Evolutionary conservation across 2,329 filamentous ascomycete genomes (phyloP).

Genomic region (Trematosphaeria pertusa): DNA sequence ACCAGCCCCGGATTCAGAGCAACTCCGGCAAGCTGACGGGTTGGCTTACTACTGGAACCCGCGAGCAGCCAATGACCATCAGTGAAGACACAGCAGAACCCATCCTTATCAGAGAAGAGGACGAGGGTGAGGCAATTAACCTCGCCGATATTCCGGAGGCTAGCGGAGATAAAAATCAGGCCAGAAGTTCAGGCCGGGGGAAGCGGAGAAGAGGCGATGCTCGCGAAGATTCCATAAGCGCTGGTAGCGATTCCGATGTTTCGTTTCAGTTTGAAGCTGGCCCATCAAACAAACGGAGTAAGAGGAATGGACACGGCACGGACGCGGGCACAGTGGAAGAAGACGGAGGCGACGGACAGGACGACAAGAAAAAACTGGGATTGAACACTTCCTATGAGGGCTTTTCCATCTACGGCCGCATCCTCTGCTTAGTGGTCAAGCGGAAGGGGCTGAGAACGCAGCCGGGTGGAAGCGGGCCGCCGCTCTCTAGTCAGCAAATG

Average conservation of each 20-base stretch:
- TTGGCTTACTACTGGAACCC: slow-evolving; percentile 52
- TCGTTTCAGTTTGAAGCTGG: slow-evolving; percentile 36
- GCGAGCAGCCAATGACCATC: slow-evolving; percentile 52
- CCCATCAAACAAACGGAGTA: slow-evolving; percentile 24
- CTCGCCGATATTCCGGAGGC: slow-evolving; percentile 65
- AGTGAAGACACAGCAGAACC: slow-evolving; percentile 53
- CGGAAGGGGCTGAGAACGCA: slow-evolving; percentile 59
- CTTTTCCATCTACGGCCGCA: slow-evolving; percentile 93
- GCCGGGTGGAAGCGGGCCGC: slow-evolving; percentile 22
- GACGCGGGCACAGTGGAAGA: slow-evolving; percentile 16
- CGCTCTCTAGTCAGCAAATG: slow-evolving; percentile 47
- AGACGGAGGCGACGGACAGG: slow-evolving; percentile 54
- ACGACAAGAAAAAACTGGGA: slow-evolving; percentile 90
- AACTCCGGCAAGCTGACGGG: slow-evolving; percentile 56
- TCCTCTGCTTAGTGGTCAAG: slow-evolving; percentile 88
- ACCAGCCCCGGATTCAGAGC: slow-evolving; percentile 53
- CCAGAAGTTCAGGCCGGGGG: slow-evolving; percentile 22
- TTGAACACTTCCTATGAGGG: slow-evolving; percentile 92
- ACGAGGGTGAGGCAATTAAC: slow-evolving; percentile 60
- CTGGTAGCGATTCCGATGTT: slow-evolving; percentile 41
- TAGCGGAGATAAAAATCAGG: slow-evolving; percentile 15
- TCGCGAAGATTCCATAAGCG: slow-evolving; percentile 21
- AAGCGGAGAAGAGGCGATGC: slow-evolving; percentile 19
- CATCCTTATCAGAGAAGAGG: slow-evolving; percentile 61
- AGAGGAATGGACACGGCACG: slow-evolving; percentile 19